Evolutionary conservation across 2,329 filamentous ascomycete species (phyloP), one percentile per base, ranked within the genome.

Genomic region (Botrytis fabae): DNA sequence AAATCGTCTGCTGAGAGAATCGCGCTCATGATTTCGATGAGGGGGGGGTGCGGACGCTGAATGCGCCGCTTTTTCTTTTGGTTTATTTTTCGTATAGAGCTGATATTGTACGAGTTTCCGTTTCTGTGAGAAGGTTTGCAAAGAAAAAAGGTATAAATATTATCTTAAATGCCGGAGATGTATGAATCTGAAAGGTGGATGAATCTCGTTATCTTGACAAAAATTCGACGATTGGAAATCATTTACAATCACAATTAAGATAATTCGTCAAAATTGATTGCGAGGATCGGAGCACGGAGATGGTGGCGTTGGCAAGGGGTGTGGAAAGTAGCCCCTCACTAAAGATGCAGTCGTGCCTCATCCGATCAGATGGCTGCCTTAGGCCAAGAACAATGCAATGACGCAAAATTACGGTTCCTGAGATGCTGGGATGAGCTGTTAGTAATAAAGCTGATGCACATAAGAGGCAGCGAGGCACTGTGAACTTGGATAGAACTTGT

Each of bases 1-100:
- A 99, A 87, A 82, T 98, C 95, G 85, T 99, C 95, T 80, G 92
- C 92, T 73, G 95, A 98, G 79, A 99, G 92, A 80, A 99, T 99
- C 75, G 96, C 96, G 81, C 94, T 97, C 96, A 99, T 99, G 75
- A 82, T 86, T 64, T 61, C 28, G 51, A 70, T n/a, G 25, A 42
- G 12, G n/a, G 2, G n/a, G 12, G n/a, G 2, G n/a, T 73, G 75
- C 73, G 72, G 74, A 75, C 73, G 73, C 75, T 61, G 32, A 48
- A 72, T 62, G 75, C 78, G 77, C 73, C 74, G 71, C 75, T n/a
- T 22, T 72, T 51, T 51, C n/a, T 61, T 71, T n/a, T 4, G 22
- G 46, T 4, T 38, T 69, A 25, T 51, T 42, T 40, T 54, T 54
- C 28, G 35, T 69, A 16, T 32, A 12, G 40, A 6, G 25, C 16